These are phyloP conservation scores for Primulina tabacum DNA, from an alignment of 257 asterid species.

Conservation along the genomic window DNA sequence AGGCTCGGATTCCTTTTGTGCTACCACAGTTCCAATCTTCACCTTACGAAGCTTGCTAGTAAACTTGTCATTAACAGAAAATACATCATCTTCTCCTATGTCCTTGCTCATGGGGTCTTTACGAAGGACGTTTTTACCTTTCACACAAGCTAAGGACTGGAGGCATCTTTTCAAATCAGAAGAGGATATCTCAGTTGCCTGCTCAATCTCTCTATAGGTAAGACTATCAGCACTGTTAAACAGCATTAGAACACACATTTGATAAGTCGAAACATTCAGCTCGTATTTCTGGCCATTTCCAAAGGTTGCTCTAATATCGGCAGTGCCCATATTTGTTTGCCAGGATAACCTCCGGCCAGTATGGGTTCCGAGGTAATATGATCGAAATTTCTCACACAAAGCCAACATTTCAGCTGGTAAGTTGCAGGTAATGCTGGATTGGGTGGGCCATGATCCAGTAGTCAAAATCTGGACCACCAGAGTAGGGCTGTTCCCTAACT, in stretches of 20 bases:
- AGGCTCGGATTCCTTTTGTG: slow-evolving; percentile 88
- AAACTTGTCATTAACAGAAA: slow-evolving; percentile 67
- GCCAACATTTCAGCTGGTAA: slow-evolving; percentile 65
- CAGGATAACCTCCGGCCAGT: slow-evolving; percentile 77
- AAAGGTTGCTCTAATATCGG: slow-evolving; percentile 72
- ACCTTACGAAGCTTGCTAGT: slow-evolving; percentile 78
- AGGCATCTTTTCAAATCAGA: slow-evolving; percentile 77
- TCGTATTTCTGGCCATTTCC: slow-evolving; percentile 86
- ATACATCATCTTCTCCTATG: slow-evolving; percentile 62
- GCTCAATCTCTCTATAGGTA: slow-evolving; percentile 70
- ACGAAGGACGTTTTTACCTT: slow-evolving; percentile 73
- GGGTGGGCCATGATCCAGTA: slow-evolving; percentile 91
- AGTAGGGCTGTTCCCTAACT: slow-evolving; percentile 61
- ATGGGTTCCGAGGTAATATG: slow-evolving; percentile 82
- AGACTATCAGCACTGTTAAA: slow-evolving; percentile 68
- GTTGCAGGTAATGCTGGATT: slow-evolving; percentile 62
- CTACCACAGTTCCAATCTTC: slow-evolving; percentile 84
- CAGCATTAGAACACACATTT: slow-evolving; percentile 82
- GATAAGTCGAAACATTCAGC: slow-evolving; percentile 82
- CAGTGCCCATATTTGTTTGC: slow-evolving; percentile 93
- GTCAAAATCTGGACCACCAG: slow-evolving; percentile 81
- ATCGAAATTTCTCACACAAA: slow-evolving; percentile 70
- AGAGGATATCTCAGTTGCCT: slow-evolving; percentile 73
- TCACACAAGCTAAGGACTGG: slow-evolving; percentile 81
- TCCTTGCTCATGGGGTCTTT: slow-evolving; percentile 91